Evolutionary conservation across 192 early-diverging fungal species (phyloP).

Genomic region (Coemansia sp.): DNA sequence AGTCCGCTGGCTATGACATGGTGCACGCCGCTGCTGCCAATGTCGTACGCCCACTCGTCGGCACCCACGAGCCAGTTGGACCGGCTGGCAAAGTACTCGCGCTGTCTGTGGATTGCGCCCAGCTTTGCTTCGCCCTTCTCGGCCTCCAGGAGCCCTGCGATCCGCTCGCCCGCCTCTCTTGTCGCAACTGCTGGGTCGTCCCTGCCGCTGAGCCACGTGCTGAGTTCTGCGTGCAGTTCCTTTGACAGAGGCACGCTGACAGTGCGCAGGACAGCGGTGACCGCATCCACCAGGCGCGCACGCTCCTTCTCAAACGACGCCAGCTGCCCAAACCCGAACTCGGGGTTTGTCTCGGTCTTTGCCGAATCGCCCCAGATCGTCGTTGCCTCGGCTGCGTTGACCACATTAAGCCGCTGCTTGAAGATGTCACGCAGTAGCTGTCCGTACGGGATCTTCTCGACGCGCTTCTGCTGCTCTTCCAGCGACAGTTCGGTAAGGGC

Average conservation of each 20-base stretch:
- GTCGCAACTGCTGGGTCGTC: constrained; percentile 60
- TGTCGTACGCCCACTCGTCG: constrained; percentile 83
- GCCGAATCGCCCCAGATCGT: constrained; percentile 70
- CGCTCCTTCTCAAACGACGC: constrained; percentile 69
- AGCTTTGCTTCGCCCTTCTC: constrained; percentile 27
- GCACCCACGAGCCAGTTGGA: constrained; percentile 90
- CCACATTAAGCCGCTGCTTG: constrained; percentile 69
- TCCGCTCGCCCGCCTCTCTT: constrained; percentile 52
- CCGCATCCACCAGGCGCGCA: constrained; percentile 61
- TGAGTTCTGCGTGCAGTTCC: constrained; percentile 61
- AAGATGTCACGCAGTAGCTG: constrained; percentile 81
- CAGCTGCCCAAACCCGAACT: constrained; percentile 85
- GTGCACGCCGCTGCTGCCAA: constrained; percentile 87
- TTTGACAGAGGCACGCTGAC: constrained; percentile 52
- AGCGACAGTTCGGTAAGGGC: constrained; percentile 28
- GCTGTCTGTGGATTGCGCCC: constrained; percentile 23
- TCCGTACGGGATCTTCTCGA: constrained; percentile 76
- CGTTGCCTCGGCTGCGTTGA: constrained; percentile 70
- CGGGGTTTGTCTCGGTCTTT: constrained; percentile 64
- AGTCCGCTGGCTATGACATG: constrained; percentile 81
- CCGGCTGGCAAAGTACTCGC: constrained; percentile 55
- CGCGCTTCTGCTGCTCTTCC: constrained; percentile 41
- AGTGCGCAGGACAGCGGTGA: constrained; percentile 60
- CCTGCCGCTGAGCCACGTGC: constrained; percentile 65
- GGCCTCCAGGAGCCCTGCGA: constrained; percentile 50